Base-by-base conservation (phyloP, 805 yeast genomes). In the Candida dajiaensis region DNA sequence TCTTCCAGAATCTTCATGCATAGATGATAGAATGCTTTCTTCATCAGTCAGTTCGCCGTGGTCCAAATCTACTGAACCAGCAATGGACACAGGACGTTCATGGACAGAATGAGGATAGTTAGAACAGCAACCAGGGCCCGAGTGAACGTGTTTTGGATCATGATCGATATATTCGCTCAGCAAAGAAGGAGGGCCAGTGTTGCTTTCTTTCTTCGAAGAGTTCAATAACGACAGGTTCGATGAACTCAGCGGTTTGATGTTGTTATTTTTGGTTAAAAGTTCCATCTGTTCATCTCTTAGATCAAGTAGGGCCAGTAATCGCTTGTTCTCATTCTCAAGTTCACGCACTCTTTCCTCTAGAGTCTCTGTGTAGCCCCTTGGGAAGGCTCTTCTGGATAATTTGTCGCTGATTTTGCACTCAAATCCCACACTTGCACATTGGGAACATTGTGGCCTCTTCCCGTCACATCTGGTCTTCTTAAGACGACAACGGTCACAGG, bases 311-410 rank as follows among this genome's bases (percentile, higher is more conserved):
- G 86, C 85, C 29, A 76, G 71, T 23, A 89, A 65, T 57, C 85
- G 76, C 52, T 80, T 78, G 62, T 87, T 88, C 57, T 89, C 95
- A 3, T 83, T 77, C 62, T 89, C 96, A 20, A 90, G 71, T 59
- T 85, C 94, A 42, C 96, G 71, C n/a, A 89, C 82, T 43, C 96
- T 71, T 58, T 88, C 95, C 61, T 89, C 97, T 45, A 89, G 64
- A 2, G 89, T 82, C 65, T 89, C 97, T 0, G 97, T 89, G 58
- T 89, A 89, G 0, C 97, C 97, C 61, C 95, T 74, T 0, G 97
- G 97, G 58, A 83, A 89, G 0, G 96, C 92, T 51, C 90, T 72
- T 48, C 97, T 74, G 1, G 90, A 78, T n/a, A 89, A 70, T 55
- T 84, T 83, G 61, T 89, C 96, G 16, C 90, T 81, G n/a, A 88